Evolutionary conservation across 768 basidiomycete genomes (phyloP).

Genomic region (Favolaschia claudopus): DNA sequence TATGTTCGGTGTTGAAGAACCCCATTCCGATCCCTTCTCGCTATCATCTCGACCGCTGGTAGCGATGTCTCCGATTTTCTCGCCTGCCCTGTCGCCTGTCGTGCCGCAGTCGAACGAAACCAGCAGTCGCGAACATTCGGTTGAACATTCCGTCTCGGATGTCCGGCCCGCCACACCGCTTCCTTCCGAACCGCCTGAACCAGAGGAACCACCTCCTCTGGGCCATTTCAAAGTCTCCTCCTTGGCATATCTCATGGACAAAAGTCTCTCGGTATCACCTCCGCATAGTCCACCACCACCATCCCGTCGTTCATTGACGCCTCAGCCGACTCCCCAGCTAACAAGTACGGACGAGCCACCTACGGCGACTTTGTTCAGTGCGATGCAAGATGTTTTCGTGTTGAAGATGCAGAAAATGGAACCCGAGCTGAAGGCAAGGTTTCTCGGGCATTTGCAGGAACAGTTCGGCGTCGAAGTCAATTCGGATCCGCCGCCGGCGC

Average conservation of each 20-base stretch:
- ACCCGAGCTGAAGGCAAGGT: constrained; percentile 15
- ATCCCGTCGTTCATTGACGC: constrained; percentile 1
- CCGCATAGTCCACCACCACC: constrained; percentile 9
- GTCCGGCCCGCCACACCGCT: neutral
- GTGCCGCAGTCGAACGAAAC: constrained; percentile 6
- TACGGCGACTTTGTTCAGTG: constrained; percentile 20
- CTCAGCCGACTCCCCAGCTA: neutral
- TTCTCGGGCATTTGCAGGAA: constrained; percentile 16
- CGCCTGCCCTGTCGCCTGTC: constrained; percentile 18
- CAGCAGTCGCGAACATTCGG: constrained; percentile 18
- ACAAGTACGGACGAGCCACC: constrained; percentile 12
- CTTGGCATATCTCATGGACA: constrained; percentile 24
- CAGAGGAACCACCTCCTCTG: constrained; percentile 21
- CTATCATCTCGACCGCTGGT: constrained; percentile 10
- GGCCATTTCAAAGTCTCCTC: constrained; percentile 23
- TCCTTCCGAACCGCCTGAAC: neutral
- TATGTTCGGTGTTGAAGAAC: constrained; percentile 17
- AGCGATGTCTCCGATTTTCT: constrained; percentile 16
- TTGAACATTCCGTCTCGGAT: constrained; percentile 10
- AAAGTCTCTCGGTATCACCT: constrained; percentile 21
- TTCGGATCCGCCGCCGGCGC: neutral
- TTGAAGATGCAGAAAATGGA: constrained; percentile 23
- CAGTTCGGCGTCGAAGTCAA: constrained; percentile 20
- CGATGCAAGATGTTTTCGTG: constrained; percentile 26
- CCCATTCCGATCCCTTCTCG: constrained; percentile 9